Evolutionary conservation across 2,329 filamentous ascomycete genomes (phyloP).

Genomic region (Aspergillus udagawae): DNA sequence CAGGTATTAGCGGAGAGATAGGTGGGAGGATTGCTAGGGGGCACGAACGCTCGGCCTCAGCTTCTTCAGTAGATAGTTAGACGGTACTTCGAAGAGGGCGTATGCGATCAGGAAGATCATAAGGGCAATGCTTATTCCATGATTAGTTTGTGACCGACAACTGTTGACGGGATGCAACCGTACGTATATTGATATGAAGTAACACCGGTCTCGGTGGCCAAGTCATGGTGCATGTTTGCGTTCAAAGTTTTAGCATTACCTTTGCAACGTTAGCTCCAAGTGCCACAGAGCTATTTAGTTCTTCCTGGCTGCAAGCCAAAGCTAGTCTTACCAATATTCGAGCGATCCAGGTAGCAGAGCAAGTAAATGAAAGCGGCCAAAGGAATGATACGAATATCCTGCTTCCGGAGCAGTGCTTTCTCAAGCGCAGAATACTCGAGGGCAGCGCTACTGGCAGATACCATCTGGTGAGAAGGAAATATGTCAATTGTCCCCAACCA

Average conservation of each 20-base stretch:
- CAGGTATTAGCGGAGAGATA: background rate
- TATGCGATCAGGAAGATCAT: constrained; percentile 49
- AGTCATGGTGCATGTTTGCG: constrained; percentile 55
- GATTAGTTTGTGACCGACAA: background rate
- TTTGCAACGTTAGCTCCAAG: constrained; percentile 17
- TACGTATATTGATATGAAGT: constrained; percentile 57
- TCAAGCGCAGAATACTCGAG: no score
- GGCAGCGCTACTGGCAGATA: no score
- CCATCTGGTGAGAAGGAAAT: no score
- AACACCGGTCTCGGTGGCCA: constrained; percentile 60
- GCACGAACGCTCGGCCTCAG: constrained; percentile 41
- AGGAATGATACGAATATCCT: constrained; percentile 62
- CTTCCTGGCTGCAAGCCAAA: background rate
- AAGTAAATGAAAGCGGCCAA: constrained; percentile 63
- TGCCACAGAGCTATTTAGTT: no score
- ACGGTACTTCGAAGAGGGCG: constrained; percentile 48
- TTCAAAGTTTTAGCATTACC: constrained; percentile 65
- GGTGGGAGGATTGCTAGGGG: no score
- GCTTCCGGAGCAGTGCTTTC: constrained; percentile 49
- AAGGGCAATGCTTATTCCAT: constrained; percentile 32
- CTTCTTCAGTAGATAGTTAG: constrained; percentile 49
- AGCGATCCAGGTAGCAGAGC: constrained; percentile 63
- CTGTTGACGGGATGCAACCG: constrained; percentile 8
- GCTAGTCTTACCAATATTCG: constrained; percentile 57
- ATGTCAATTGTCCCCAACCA: no score